Evolutionary conservation across 129 eudicot species (phyloP), one percentile per base, ranked within the genome.

Genomic region (Arctium minus): DNA sequence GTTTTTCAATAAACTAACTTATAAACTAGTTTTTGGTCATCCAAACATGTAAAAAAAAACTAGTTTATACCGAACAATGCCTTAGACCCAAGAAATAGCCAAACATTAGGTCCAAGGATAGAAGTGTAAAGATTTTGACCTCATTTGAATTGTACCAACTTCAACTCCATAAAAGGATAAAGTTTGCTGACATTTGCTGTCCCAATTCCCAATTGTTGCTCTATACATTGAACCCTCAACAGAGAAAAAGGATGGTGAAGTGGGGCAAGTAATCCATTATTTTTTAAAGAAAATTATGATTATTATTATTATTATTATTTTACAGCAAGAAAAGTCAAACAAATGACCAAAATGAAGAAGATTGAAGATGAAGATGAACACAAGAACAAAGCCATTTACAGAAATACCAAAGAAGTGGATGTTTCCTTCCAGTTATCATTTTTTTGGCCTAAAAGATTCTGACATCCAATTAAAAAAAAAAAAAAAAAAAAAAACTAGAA

Each of bases 301-400:
- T 53, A 75, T 82, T 13, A 53, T 53, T 17, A 53, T 53, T 17
- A 60, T n/a, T 17, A 60, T 60, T 62, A 75, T 68, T 68, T 50
- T 76, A 60, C 10, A 77, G 71, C 40, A 6, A 2, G 56, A 83
- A 69, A 78, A 42, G 85, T 82, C 81, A 78, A 72, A 40, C 53
- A n/a, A n/a, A 56, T 15, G 67, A 67, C 30, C 10, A 65, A 27
- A 11, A 11, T 4, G 65, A 53, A 53, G 65, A 53, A 53, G 22
- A 53, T 22, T 17, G 30, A 67, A 67, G 10, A 29, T 18, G 35
- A 65, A 17, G 29, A 60, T 60, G 27, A 60, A 60, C 68, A 60
- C 68, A 79, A 79, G 65, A 79, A 73, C 68, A 84, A 73, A 79
- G 72, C 80, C 83, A 84, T 84, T 84, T 84, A 84, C 87, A 83